These are phyloP conservation scores for Aspergillus egyptiacus DNA, from an alignment of 495 filamentous ascomycete species.

Conservation along the genomic window DNA sequence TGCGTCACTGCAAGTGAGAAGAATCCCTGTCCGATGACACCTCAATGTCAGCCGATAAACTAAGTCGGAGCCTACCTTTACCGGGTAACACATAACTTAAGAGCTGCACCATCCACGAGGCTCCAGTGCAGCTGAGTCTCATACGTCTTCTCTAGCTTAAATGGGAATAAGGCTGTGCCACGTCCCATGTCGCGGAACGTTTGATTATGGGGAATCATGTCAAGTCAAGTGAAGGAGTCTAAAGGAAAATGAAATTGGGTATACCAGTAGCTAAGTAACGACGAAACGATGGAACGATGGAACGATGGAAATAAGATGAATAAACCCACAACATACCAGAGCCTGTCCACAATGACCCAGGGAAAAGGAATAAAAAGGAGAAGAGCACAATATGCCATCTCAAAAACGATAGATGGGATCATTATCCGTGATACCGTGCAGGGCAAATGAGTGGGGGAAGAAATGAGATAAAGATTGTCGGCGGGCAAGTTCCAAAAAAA, in stretches of 20 bases:
- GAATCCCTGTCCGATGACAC: neutral
- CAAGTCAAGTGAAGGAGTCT: neutral
- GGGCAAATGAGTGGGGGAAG: neutral
- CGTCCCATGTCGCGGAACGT: too few relatives aligned
- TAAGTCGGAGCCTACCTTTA: too few relatives aligned
- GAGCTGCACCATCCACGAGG: too few relatives aligned
- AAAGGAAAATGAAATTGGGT: neutral
- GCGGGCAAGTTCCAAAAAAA: slow-evolving; percentile 1
- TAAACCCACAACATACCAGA: neutral
- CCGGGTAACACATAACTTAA: too few relatives aligned
- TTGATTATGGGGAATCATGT: too few relatives aligned
- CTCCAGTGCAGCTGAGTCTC: too few relatives aligned
- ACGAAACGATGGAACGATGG: too few relatives aligned
- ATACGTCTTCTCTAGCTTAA: too few relatives aligned
- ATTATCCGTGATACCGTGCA: neutral
- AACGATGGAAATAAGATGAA: neutral
- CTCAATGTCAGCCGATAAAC: neutral
- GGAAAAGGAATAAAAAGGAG: neutral
- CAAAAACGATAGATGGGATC: neutral
- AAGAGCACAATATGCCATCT: neutral
- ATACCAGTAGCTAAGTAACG: neutral
- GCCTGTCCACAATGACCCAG: slow-evolving; percentile 2
- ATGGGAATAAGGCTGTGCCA: too few relatives aligned
- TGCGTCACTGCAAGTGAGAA: neutral
- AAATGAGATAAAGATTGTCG: neutral